These are phyloP conservation scores for Silybum marianum DNA, from an alignment of 129 eudicot species.

Conservation along the genomic window DNA sequence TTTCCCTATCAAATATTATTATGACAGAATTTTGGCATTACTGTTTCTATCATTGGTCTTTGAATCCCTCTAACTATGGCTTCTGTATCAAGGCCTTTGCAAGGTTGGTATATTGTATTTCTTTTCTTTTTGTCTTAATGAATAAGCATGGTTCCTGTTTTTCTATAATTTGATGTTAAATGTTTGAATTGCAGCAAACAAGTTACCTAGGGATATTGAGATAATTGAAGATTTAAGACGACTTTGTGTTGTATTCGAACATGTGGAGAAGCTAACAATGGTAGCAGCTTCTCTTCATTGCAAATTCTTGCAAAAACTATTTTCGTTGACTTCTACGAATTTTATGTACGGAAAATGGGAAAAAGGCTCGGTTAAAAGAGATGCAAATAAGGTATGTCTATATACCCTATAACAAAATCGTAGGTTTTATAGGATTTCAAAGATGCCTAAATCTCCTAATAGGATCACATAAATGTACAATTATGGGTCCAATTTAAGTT, in stretches of 20 bases:
- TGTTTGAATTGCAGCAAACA: constrained; percentile 51
- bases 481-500: too few species aligned
- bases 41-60: too few species aligned
- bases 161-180: constrained; percentile 9
- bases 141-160: neutral
- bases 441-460: neutral
- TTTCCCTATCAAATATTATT: too few species aligned
- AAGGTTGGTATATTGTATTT: constrained; percentile 43
- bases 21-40: neutral
- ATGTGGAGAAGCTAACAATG: constrained; percentile 60
- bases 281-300: constrained; percentile 83
- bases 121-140: neutral
- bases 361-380: constrained; percentile 43
- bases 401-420: neutral
- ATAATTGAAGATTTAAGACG: constrained; percentile 62
- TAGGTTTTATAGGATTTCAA: neutral
- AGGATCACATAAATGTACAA: too few species aligned
- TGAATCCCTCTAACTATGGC: constrained; percentile 42
- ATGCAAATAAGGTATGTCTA: constrained; percentile 46
- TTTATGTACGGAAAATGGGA: constrained; percentile 71
- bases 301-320: constrained; percentile 67
- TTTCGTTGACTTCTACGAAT: constrained; percentile 61
- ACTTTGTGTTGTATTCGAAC: constrained; percentile 70
- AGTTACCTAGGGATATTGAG: constrained; percentile 49
- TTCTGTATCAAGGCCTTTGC: constrained; percentile 61